These are phyloP conservation scores for Globisporangium middletonii DNA, from an alignment of 352 stramenopile species.

Conservation along the genomic window DNA sequence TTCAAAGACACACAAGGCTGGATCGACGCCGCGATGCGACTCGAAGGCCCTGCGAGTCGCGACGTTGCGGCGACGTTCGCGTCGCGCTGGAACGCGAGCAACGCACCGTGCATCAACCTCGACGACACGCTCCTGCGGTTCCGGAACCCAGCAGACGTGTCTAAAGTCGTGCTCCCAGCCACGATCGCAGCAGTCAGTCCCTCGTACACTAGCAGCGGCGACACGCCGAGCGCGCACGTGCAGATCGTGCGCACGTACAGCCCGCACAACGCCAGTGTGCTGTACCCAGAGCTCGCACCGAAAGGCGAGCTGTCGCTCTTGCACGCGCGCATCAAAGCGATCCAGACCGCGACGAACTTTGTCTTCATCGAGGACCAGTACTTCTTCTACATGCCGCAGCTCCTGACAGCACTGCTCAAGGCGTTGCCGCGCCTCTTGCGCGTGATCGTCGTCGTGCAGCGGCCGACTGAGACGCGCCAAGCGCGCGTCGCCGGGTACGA, in stretches of 20 bases:
- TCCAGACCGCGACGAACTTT: slow-evolving; percentile 48
- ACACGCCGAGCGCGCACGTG: slow-evolving; percentile 10
- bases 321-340: slow-evolving; percentile 46
- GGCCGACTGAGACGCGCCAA: slow-evolving; percentile 21
- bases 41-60: slow-evolving; percentile 33
- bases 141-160: slow-evolving; percentile 30
- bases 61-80: slow-evolving; percentile 68
- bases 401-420: slow-evolving; percentile 36
- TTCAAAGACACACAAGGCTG: slow-evolving; percentile 41
- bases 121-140: slow-evolving; percentile 42
- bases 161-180: slow-evolving; percentile 3
- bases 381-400: slow-evolving; percentile 58
- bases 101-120: slow-evolving; percentile 27
- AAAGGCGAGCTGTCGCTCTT: slow-evolving; percentile 50
- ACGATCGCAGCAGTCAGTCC: background rate
- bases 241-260: slow-evolving; percentile 60
- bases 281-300: slow-evolving; percentile 43
- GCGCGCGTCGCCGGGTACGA: slow-evolving; percentile 42
- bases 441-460: slow-evolving; percentile 50
- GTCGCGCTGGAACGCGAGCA: slow-evolving; percentile 48
- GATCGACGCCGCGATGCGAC: slow-evolving; percentile 47
- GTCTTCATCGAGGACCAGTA: slow-evolving; percentile 73
- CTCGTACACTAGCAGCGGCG: background rate
- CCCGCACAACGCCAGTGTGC: slow-evolving; percentile 17
- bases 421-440: slow-evolving; percentile 38